phyloP scores from a whole-genome alignment of 768 basidiomycete genomes.

The Termitomyces sp. region DNA sequence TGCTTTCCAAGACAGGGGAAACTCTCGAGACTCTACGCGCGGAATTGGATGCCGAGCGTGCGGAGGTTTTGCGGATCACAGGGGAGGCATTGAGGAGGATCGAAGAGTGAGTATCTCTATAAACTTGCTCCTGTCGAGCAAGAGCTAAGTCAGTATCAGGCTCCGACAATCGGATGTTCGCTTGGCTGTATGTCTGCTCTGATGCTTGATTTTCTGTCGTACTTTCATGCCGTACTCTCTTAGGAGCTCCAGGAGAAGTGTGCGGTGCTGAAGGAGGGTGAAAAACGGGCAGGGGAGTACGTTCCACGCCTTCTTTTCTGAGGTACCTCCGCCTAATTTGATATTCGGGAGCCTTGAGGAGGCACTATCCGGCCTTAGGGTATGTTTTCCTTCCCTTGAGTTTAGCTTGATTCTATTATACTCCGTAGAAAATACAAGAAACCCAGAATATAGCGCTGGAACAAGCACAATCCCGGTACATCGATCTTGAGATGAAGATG shows the following conservation, averaged over 20 bases:
- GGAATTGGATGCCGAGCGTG: background rate
- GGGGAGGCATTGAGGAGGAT: background rate
- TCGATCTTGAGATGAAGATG: background rate
- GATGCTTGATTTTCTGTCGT: background rate
- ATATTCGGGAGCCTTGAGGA: background rate
- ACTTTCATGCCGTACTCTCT: background rate
- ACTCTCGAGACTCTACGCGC: background rate
- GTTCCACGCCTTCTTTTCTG: background rate
- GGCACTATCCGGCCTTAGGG: background rate
- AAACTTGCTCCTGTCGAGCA: background rate
- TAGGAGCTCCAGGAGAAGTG: background rate
- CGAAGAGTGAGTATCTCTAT: slow-evolving; percentile 1
- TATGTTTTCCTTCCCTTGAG: background rate
- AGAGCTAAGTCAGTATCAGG: background rate
- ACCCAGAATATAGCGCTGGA: background rate
- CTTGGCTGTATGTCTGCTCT: slow-evolving; percentile 2
- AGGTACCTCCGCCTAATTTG: background rate
- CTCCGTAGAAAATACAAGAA: background rate
- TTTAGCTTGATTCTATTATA: background rate
- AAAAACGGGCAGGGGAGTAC: background rate
- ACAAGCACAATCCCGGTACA: background rate
- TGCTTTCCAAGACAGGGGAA: background rate
- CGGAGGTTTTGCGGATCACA: background rate
- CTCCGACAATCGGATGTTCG: slow-evolving; percentile 2
- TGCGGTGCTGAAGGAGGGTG: background rate